Evolutionary conservation across 208 protist genomes (phyloP).

Genomic region (Leishmania aethiopica): DNA sequence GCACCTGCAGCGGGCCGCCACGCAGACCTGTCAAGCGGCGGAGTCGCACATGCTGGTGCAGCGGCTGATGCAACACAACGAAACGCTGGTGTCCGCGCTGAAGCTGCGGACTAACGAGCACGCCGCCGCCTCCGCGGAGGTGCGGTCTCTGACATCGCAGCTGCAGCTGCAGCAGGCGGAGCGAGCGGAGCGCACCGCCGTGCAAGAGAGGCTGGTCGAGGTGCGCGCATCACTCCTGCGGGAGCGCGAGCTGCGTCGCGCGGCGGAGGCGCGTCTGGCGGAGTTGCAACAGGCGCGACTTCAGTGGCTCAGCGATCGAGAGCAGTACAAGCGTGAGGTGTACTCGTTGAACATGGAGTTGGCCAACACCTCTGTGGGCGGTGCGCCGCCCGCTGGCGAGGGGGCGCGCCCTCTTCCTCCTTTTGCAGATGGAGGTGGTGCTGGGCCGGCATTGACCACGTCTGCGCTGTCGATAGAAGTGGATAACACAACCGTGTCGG

Average conservation of each 20-base stretch:
- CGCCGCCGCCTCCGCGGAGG: slow-evolving; percentile 5
- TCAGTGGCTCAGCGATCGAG: slow-evolving; percentile 4
- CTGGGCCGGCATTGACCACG: neutral
- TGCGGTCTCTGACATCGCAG: slow-evolving; percentile 18
- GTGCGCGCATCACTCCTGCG: slow-evolving; percentile 17
- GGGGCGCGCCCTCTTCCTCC: neutral
- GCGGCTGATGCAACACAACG: slow-evolving; percentile 19
- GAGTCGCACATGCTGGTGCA: slow-evolving; percentile 17
- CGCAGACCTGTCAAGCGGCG: neutral
- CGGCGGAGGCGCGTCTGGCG: slow-evolving; percentile 15
- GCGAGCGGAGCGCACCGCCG: neutral
- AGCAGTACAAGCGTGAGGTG: slow-evolving; percentile 27
- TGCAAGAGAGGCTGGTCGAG: slow-evolving; percentile 19
- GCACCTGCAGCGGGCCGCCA: neutral
- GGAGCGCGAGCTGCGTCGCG: slow-evolving; percentile 28
- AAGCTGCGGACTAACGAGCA: slow-evolving; percentile 12
- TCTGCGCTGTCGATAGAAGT: slow-evolving; percentile 14
- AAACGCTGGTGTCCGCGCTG: slow-evolving; percentile 11
- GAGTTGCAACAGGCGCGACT: slow-evolving; percentile 17
- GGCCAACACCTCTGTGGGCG: slow-evolving; percentile 6
- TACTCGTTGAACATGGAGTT: slow-evolving; percentile 36
- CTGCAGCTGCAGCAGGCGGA: slow-evolving; percentile 2
- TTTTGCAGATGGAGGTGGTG: neutral
- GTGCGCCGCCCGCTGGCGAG: neutral
- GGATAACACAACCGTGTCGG: neutral